phyloP scores from a whole-genome alignment of 192 early-diverging fungal species.

The Umbelopsis vinacea region DNA sequence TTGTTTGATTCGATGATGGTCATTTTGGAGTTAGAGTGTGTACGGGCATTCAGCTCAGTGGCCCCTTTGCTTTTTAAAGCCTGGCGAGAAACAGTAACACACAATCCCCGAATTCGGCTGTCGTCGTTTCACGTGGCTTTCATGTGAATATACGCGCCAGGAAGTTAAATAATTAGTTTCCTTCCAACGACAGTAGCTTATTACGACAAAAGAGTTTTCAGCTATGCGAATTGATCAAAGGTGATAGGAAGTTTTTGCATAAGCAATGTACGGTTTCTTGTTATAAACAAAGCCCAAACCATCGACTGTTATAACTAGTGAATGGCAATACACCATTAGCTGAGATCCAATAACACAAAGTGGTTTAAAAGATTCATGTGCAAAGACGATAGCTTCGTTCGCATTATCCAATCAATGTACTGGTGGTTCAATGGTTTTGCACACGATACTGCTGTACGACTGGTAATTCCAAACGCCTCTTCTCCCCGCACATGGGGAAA shows the following conservation, averaged over 20 bases:
- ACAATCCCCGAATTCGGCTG: conserved; percentile 10
- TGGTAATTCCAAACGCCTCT: neutral
- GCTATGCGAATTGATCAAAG: too few species aligned
- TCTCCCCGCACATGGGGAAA: neutral
- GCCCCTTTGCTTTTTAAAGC: conserved; percentile 6
- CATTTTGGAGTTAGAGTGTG: conserved; percentile 18
- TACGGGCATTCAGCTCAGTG: neutral
- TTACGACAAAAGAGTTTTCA: too few species aligned
- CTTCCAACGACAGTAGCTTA: too few species aligned
- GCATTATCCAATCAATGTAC: conserved; percentile 2
- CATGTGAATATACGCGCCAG: neutral
- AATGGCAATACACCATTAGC: neutral
- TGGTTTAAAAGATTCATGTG: conserved; percentile 19
- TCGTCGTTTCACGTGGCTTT: neutral
- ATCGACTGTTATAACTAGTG: too few species aligned
- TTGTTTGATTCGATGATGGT: conserved; percentile 35
- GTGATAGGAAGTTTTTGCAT: too few species aligned
- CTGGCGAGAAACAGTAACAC: neutral
- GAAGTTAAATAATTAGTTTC: too few species aligned
- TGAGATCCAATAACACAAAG: neutral
- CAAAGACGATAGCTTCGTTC: neutral
- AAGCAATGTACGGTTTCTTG: too few species aligned
- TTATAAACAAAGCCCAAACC: too few species aligned
- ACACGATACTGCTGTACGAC: too few species aligned
- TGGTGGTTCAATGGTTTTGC: too few species aligned